A percentile compares a stretch with the other conserved stretches of the same genome.
These are phyloP conservation scores for Hygrophoropsis aurantiaca DNA, from an alignment of 768 basidiomycete species.

Conservation along the genomic window DNA sequence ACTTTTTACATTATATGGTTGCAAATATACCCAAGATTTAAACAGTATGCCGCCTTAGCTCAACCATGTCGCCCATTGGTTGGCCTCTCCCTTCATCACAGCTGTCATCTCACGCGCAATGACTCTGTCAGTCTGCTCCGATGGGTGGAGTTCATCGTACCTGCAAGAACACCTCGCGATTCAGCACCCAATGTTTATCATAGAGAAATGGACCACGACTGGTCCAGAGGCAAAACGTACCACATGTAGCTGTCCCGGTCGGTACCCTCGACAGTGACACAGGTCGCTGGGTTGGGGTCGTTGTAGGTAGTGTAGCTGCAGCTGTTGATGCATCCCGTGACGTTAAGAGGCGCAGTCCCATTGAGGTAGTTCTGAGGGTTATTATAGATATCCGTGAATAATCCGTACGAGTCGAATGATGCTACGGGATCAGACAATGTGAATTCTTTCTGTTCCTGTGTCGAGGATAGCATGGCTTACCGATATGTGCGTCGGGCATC, in stretches of 20 bases:
- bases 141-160: conserved; percentile 58
- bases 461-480: conserved; percentile 30
- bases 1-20: no score
- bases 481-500: conserved; percentile 52
- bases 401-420: conserved; percentile 53
- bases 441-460: background rate
- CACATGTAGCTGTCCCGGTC: conserved; percentile 56
- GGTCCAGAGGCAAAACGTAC: no score
- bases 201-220: no score
- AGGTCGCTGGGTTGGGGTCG: conserved; percentile 14
- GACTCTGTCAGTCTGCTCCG: conserved; percentile 55
- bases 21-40: no score
- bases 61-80: conserved; percentile 52
- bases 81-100: conserved; percentile 43
- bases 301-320: conserved; percentile 41
- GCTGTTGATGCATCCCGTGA: conserved; percentile 45
- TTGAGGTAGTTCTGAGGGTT: conserved; percentile 52
- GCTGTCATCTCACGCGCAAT: conserved; percentile 52
- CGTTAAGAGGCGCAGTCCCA: conserved; percentile 57
- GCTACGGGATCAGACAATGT: conserved; percentile 28
- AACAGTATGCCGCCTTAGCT: conserved; percentile 24
- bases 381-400: conserved; percentile 55
- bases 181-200: no score
- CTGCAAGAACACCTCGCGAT: no score
- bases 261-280: conserved; percentile 29